Base-by-base conservation (phyloP, 2,329 filamentous ascomycete species). In the Fusarium begoniae region DNA sequence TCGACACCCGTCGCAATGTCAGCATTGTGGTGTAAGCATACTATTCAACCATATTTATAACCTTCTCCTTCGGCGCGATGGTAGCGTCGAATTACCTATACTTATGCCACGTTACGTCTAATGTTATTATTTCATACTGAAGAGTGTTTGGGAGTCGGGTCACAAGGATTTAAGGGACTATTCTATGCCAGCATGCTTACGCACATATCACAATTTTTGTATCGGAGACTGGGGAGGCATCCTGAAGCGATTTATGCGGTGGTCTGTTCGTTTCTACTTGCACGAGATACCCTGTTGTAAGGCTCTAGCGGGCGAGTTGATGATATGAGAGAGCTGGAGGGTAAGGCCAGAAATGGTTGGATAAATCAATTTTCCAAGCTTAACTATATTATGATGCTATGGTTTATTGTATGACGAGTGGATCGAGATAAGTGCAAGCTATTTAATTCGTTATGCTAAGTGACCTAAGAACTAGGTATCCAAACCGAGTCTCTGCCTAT, bases 1-100 rank as follows among this genome's bases (percentile, higher is more conserved):
- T 90, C 2, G 90, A 92, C 53, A 84, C 87, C 61, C 87, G 92
- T 73, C 92, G 93, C 78, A 89, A 87, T 64, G 85, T 91, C 54
- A 90, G 87, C 69, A 92, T 93, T 67, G 83, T 84, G 24, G 85
- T 92, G 32, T 79, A 71, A 70, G 13, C 30, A 48, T 40, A 15
- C 51, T 57, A 40, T 47, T 43, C 50, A 28, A 32, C 30, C 63
- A 28, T 65, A 24, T 41, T 56, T 43, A 18, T 37, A 28, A 32
- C 43, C 51, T 44, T 48, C 51, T 45, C 15, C 30, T 17, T 54
- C 47, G 30, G 30, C 38, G 11, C 32, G 32, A 44, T 26, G 41
- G 48, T 48, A 53, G 48, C 15, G 44, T 53, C 53, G 30, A 66
- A 44, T 40, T 32, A 8, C 40, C 30, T 37, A 66, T 51, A 53